A percentile compares a stretch with the other conserved stretches of the same genome.
These are phyloP conservation scores for Talaromyces sp. DNA, from an alignment of 2,329 filamentous ascomycete genomes.

Conservation along the genomic window DNA sequence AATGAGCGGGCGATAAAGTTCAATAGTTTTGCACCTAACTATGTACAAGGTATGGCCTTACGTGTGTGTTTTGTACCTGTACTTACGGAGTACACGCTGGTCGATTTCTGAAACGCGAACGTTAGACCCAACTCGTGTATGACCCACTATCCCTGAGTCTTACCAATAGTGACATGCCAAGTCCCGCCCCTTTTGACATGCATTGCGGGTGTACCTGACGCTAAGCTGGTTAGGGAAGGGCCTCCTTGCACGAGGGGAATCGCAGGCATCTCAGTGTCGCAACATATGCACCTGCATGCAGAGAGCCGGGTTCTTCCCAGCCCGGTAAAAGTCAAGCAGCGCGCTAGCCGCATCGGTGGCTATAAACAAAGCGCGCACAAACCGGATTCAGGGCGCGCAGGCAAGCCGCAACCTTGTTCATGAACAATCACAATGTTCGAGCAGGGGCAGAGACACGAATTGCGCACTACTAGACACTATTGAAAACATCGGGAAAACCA, in stretches of 20 bases:
- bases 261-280: neutral
- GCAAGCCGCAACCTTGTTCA: no score
- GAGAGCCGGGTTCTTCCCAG: neutral
- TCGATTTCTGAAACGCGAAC: neutral
- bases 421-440: neutral
- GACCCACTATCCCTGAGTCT: neutral
- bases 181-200: neutral
- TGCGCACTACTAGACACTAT: neutral
- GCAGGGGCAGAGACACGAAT: neutral
- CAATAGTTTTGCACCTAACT: neutral
- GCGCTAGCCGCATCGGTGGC: neutral
- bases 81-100: neutral
- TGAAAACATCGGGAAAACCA: neutral
- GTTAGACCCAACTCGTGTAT: neutral
- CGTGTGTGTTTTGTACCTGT: neutral
- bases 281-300: neutral
- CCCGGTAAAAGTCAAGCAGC: neutral
- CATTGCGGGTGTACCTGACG: constrained; percentile 1
- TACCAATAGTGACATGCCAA: neutral
- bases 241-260: neutral
- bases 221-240: neutral
- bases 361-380: neutral
- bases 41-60: neutral
- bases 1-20: neutral
- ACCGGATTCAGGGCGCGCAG: neutral